Percentiles rank a stretch among this genome's conserved stretches.
Conservation (phyloP, 352 stramenopile species). For the Phytophthora aleatoria region DNA sequence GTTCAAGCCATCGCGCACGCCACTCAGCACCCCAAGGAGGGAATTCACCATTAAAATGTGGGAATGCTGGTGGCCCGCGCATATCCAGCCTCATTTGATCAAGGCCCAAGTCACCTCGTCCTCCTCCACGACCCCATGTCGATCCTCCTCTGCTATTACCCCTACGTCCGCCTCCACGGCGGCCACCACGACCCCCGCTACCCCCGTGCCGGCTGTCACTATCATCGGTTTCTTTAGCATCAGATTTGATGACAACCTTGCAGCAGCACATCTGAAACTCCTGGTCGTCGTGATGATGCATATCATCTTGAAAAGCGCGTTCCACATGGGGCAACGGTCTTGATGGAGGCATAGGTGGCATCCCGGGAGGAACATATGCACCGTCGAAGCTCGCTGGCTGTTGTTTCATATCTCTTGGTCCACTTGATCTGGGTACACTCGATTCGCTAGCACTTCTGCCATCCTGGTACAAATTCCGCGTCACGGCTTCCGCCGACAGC, state of each 20-base stretch:
- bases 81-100: conserved; percentile 20
- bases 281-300: conserved; percentile 21
- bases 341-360: conserved; percentile 11
- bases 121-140: conserved; percentile 24
- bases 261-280: conserved; percentile 47
- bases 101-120: conserved; percentile 20
- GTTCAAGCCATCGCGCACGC: conserved; percentile 24
- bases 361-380: conserved; percentile 21
- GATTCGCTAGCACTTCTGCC: conserved; percentile 24
- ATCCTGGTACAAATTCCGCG: conserved; percentile 27
- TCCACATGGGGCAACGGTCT: conserved; percentile 14
- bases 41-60: conserved; percentile 17
- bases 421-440: conserved; percentile 12
- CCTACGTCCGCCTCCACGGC: conserved; percentile 15
- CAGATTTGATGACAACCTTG: conserved; percentile 40
- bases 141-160: conserved; percentile 16
- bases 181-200: conserved; percentile 6
- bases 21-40: conserved; percentile 26
- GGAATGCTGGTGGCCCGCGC: conserved; percentile 14
- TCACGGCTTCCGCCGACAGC: conserved; percentile 31
- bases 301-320: conserved; percentile 28
- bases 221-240: conserved; percentile 4
- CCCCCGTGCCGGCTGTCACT: conserved; percentile 3
- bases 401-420: conserved; percentile 3
- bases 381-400: conserved; percentile 21